Conservation (phyloP, 495 filamentous ascomycete genomes). For the Amniculicola lignicola region DNA sequence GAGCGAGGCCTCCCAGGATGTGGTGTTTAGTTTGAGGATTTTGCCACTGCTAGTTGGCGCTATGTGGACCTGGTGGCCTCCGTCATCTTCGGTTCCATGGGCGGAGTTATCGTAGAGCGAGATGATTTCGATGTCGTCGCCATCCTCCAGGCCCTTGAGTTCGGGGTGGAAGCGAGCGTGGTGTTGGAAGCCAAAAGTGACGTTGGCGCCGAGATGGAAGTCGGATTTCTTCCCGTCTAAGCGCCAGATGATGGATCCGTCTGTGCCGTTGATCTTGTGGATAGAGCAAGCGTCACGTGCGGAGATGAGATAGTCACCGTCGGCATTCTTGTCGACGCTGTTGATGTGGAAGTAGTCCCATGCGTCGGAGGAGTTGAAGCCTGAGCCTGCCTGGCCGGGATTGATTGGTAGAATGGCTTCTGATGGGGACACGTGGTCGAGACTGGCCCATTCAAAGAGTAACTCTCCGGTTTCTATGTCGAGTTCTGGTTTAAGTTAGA, state of each 20-base stretch:
- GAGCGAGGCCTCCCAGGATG: constrained; percentile 42
- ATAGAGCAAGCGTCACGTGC: constrained; percentile 43
- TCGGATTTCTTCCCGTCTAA: constrained; percentile 47
- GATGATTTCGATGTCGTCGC: constrained; percentile 25
- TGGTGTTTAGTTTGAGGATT: constrained; percentile 46
- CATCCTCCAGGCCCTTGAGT: constrained; percentile 11
- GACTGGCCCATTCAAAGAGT: constrained; percentile 44
- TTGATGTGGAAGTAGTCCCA: constrained; percentile 48
- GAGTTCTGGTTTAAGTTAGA: constrained; percentile 32
- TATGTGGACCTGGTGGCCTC: constrained; percentile 28
- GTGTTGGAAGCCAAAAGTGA: constrained; percentile 54
- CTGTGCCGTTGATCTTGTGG: constrained; percentile 41
- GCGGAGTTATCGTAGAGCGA: constrained; percentile 44
- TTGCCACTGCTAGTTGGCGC: constrained; percentile 45
- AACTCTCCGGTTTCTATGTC: constrained; percentile 42
- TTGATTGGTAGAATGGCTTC: constrained; percentile 54
- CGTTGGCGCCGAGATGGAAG: constrained; percentile 46
- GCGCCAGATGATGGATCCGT: constrained; percentile 46
- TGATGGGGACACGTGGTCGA: constrained; percentile 45
- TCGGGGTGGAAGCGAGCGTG: constrained; percentile 46
- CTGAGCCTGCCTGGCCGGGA: constrained; percentile 52
- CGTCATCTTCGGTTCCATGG: constrained; percentile 26
- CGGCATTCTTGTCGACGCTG: constrained; percentile 37
- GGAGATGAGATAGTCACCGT: constrained; percentile 47
- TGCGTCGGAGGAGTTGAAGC: constrained; percentile 36